A percentile compares a stretch with the other conserved stretches of the same genome.
Conservation (phyloP, 768 basidiomycete genomes). For the Auricularia cornea region DNA sequence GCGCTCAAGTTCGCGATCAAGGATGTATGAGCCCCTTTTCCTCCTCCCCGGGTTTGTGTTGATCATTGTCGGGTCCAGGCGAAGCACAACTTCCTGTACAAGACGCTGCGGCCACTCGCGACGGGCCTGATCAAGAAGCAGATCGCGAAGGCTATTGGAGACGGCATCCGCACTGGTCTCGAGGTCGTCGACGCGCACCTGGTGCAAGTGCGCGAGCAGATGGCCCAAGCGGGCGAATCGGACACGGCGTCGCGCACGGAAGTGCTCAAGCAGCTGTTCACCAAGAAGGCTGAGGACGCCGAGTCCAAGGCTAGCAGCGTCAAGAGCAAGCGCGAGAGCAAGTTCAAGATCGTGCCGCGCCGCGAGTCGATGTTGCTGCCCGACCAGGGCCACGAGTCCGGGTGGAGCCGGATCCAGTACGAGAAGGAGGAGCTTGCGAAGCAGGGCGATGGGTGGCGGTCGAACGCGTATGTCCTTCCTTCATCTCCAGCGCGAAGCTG, state of each 20-base stretch:
- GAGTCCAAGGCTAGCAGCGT: slow-evolving; percentile 29
- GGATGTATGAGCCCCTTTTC: slow-evolving; percentile 36
- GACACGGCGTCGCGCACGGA: slow-evolving; percentile 38
- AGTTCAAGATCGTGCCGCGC: slow-evolving; percentile 80
- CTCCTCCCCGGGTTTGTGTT: no score
- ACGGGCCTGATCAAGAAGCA: slow-evolving; percentile 77
- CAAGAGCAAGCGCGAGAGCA: slow-evolving; percentile 37
- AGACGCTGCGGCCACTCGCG: slow-evolving; percentile 70
- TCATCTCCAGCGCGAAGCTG: neutral
- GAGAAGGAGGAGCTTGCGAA: slow-evolving; percentile 35
- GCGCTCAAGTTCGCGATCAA: slow-evolving; percentile 84
- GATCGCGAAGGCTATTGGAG: slow-evolving; percentile 51
- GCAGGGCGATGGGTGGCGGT: slow-evolving; percentile 45
- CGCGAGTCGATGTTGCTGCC: slow-evolving; percentile 56
- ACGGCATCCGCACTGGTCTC: slow-evolving; percentile 68
- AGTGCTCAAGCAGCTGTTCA: slow-evolving; percentile 40
- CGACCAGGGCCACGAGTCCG: slow-evolving; percentile 53
- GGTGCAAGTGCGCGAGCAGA: slow-evolving; percentile 72
- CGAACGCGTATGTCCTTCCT: slow-evolving; percentile 29
- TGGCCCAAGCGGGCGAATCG: slow-evolving; percentile 51
- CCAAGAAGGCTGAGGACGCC: slow-evolving; percentile 6
- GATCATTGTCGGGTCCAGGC: slow-evolving; percentile 19
- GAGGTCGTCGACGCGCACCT: slow-evolving; percentile 88
- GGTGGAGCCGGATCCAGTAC: slow-evolving; percentile 58
- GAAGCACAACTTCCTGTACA: slow-evolving; percentile 86